phyloP scores from a whole-genome alignment of 352 stramenopile genomes.

The Globisporangium solare region DNA sequence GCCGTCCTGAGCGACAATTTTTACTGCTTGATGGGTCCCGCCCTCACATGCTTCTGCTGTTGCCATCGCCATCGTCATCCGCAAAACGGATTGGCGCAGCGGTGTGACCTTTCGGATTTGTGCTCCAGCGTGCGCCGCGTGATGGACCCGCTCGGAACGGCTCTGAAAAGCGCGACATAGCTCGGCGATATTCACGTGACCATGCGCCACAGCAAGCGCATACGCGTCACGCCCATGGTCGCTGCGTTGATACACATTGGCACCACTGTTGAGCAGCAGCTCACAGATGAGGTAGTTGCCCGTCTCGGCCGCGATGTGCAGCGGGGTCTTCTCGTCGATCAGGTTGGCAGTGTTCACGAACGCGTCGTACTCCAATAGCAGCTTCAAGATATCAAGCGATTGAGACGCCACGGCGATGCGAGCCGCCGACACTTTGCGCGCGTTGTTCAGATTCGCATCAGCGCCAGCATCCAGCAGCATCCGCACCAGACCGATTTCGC shows the following conservation, averaged over 20 bases:
- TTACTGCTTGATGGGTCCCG: conserved; percentile 9
- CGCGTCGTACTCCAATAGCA: conserved; percentile 43
- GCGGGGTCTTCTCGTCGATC: conserved; percentile 45
- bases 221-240: conserved; percentile 12
- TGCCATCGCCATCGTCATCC: conserved; percentile 15
- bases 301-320: conserved; percentile 51
- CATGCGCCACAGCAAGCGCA: conserved; percentile 9
- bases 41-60: conserved; percentile 6
- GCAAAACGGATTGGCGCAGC: conserved; percentile 4
- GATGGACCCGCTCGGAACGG: conserved; percentile 7
- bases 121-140: too few relatives aligned
- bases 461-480: conserved; percentile 41
- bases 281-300: conserved; percentile 49
- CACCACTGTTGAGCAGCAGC: conserved; percentile 26
- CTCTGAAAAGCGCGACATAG: conserved; percentile 15
- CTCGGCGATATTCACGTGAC: conserved; percentile 15
- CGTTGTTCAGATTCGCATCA: conserved; percentile 45
- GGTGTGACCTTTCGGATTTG: conserved; percentile 8
- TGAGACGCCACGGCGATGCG: conserved; percentile 49
- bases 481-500: conserved; percentile 36
- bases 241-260: conserved; percentile 16
- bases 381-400: conserved; percentile 26
- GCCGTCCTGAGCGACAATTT: conserved; percentile 14
- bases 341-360: conserved; percentile 44
- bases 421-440: conserved; percentile 36